These are phyloP conservation scores for Aspergillus sparsus DNA, from an alignment of 495 filamentous ascomycete genomes.

Conservation along the genomic window DNA sequence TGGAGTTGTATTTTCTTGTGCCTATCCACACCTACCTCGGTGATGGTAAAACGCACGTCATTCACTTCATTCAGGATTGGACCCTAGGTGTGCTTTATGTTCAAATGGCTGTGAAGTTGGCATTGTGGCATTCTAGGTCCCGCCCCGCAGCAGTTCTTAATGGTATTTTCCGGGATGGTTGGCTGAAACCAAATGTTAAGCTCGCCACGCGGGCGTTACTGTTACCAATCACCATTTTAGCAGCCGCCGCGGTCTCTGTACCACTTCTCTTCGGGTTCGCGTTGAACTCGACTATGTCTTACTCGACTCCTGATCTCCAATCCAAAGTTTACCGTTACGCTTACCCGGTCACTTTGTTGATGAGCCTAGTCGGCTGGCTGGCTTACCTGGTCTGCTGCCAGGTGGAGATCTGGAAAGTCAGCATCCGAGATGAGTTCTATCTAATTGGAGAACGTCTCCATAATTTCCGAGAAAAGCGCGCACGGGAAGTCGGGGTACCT, in stretches of 20 bases:
- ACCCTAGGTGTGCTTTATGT: slow-evolving; percentile 90
- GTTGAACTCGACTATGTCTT: slow-evolving; percentile 45
- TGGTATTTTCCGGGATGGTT: slow-evolving; percentile 75
- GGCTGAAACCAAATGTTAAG: slow-evolving; percentile 73
- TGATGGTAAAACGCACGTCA: slow-evolving; percentile 60
- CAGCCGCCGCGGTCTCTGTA: slow-evolving; percentile 56
- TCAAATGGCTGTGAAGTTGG: slow-evolving; percentile 74
- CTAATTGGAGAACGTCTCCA: slow-evolving; percentile 91
- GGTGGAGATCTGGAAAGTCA: slow-evolving; percentile 73
- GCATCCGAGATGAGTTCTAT: slow-evolving; percentile 92
- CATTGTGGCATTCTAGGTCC: slow-evolving; percentile 63
- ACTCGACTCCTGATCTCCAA: slow-evolving; percentile 44
- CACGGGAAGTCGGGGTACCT: slow-evolving; percentile 44
- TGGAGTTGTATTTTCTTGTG: slow-evolving; percentile 87
- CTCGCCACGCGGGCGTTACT: slow-evolving; percentile 83
- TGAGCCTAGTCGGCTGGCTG: slow-evolving; percentile 46
- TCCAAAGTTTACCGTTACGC: slow-evolving; percentile 69
- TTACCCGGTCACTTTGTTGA: slow-evolving; percentile 60
- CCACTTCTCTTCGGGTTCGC: slow-evolving; percentile 56
- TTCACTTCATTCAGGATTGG: slow-evolving; percentile 92
- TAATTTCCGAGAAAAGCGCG: slow-evolving; percentile 74
- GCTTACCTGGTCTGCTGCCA: slow-evolving; percentile 49
- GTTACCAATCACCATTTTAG: slow-evolving; percentile 64
- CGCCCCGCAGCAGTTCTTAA: slow-evolving; percentile 72
- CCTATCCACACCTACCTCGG: slow-evolving; percentile 82